Conservation (phyloP, 129 eudicot genomes). For the Apium graveolens region DNA sequence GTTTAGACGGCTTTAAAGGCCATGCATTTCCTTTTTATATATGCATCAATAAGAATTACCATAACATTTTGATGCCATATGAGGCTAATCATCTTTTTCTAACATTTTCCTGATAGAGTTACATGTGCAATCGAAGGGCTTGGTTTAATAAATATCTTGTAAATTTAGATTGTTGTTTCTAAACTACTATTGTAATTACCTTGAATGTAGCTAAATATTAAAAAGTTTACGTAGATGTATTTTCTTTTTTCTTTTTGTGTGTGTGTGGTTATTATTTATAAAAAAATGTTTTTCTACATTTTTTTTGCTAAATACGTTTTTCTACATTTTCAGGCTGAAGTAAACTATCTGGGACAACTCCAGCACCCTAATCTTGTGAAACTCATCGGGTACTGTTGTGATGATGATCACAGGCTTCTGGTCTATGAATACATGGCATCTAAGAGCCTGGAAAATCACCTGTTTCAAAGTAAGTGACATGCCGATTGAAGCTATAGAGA, state of each 20-base stretch:
- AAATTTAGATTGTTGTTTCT: background rate
- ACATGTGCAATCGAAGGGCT: background rate
- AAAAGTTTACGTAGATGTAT: background rate
- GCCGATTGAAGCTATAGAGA: background rate
- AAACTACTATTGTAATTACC: background rate
- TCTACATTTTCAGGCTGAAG: slow-evolving; percentile 69
- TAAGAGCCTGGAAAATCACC: slow-evolving; percentile 81
- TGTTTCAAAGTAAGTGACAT: slow-evolving; percentile 66
- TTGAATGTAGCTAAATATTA: background rate
- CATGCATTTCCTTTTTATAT: background rate
- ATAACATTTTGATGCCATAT: background rate
- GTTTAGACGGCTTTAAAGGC: background rate
- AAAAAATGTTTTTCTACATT: slow-evolving; percentile 13
- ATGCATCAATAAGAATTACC: background rate
- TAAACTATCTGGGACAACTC: slow-evolving; percentile 78
- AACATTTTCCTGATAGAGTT: background rate
- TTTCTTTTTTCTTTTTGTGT: too few relatives aligned
- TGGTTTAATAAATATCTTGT: background rate
- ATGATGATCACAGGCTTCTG: slow-evolving; percentile 78
- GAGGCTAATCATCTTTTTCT: background rate
- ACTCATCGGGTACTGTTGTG: slow-evolving; percentile 96
- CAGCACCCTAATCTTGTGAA: slow-evolving; percentile 87
- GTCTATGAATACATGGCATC: slow-evolving; percentile 96
- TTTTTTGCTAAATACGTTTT: too few relatives aligned
- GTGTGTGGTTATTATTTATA: background rate